Evolutionary conservation across 176 grass and related monocot species (phyloP).

Genomic region (Saccharum spontaneum): DNA sequence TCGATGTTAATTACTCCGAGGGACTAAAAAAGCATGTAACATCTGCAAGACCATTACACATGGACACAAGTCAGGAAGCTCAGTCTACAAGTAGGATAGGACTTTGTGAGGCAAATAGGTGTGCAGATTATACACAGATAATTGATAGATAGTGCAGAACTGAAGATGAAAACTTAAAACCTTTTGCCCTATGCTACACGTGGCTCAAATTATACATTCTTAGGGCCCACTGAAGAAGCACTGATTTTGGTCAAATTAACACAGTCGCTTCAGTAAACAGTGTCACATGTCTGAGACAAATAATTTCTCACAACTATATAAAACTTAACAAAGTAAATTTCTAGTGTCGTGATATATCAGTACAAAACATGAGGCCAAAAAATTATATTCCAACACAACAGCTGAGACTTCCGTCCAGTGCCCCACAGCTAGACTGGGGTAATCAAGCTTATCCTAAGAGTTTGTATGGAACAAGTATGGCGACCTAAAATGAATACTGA

Average conservation of each 20-base stretch:
- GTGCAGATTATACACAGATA: not conserved
- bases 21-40: not conserved
- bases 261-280: not conserved
- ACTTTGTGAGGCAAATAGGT: not conserved
- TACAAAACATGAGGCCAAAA: not conserved
- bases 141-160: not conserved
- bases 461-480: not conserved
- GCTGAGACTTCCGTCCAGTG: not conserved
- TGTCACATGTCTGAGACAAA: not conserved
- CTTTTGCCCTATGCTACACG: not conserved
- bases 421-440: not conserved
- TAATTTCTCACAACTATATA: not conserved
- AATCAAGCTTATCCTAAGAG: not conserved
- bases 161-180: not conserved
- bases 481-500: not conserved
- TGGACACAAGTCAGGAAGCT: slow-evolving; percentile 20
- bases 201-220: not conserved
- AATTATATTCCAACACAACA: not conserved
- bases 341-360: not conserved
- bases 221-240: not conserved
- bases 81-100: not conserved
- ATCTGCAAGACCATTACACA: slow-evolving; percentile 44
- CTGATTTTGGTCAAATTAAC: not conserved
- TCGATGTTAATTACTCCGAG: slow-evolving; percentile 16
- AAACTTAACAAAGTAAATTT: not conserved